phyloP scores from a whole-genome alignment of 2,329 filamentous ascomycete genomes.

The Achaetomium macrosporum region DNA sequence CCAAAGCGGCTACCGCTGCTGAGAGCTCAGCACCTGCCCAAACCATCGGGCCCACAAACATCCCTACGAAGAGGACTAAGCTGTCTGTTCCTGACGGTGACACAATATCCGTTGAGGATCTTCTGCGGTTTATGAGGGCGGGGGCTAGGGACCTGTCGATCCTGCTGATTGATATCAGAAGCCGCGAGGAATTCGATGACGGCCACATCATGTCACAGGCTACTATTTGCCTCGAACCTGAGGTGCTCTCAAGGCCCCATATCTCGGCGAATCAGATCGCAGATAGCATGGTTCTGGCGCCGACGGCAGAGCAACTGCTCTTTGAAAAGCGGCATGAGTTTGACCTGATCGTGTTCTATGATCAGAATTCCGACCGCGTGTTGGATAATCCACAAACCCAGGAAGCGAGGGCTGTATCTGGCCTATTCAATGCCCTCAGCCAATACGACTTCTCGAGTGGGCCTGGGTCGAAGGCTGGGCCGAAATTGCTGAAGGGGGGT shows the following conservation, averaged over 20 bases:
- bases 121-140: constrained; percentile 63
- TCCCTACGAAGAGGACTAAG: constrained; percentile 32
- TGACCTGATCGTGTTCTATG: constrained; percentile 87
- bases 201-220: constrained; percentile 82
- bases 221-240: constrained; percentile 85
- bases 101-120: constrained; percentile 60
- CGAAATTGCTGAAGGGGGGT: constrained; percentile 75
- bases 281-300: constrained; percentile 65
- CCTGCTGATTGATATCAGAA: constrained; percentile 79
- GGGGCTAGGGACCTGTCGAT: constrained; percentile 52
- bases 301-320: constrained; percentile 65
- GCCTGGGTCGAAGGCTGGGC: constrained; percentile 39
- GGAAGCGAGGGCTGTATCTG: constrained; percentile 53
- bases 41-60: constrained; percentile 19
- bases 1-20: constrained; percentile 21
- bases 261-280: constrained; percentile 56
- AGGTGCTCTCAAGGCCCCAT: constrained; percentile 62
- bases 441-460: constrained; percentile 65
- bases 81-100: constrained; percentile 49
- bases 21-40: constrained; percentile 34
- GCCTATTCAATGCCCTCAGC: constrained; percentile 71
- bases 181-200: constrained; percentile 72
- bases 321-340: constrained; percentile 70
- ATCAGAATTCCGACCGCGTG: constrained; percentile 60
- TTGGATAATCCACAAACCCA: constrained; percentile 28